Evolutionary conservation across 129 eudicot genomes (phyloP).

Genomic region (Dittrichia graveolens): DNA sequence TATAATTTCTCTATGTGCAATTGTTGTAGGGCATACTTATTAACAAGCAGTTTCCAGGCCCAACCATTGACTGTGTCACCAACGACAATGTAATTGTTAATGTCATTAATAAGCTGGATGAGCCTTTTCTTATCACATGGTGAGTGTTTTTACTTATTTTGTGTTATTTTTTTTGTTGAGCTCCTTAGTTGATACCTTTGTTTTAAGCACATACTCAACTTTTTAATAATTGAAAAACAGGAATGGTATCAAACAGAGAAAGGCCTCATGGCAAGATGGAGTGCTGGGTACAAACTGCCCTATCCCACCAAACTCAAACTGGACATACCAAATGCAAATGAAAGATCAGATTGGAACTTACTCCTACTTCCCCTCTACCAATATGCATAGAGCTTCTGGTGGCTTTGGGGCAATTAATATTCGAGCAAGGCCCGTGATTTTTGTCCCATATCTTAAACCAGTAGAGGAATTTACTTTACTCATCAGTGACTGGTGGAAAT

Average conservation of each 20-base stretch:
- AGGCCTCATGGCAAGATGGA: slow-evolving; percentile 88
- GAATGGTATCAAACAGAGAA: slow-evolving; percentile 83
- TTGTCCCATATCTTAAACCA: slow-evolving; percentile 70
- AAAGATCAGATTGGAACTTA: slow-evolving; percentile 85
- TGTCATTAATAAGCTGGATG: slow-evolving; percentile 69
- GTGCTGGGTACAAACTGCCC: slow-evolving; percentile 90
- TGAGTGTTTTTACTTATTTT: slow-evolving; percentile 23
- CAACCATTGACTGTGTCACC: slow-evolving; percentile 60
- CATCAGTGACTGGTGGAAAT: slow-evolving; percentile 81
- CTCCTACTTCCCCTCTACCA: slow-evolving; percentile 71
- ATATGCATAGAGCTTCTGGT: slow-evolving; percentile 80
- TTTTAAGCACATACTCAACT: slow-evolving; percentile 11
- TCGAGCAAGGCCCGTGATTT: slow-evolving; percentile 54
- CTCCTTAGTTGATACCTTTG: neutral
- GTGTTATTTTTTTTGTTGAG: neutral
- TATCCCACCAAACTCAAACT: slow-evolving; percentile 68
- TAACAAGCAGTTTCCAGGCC: slow-evolving; percentile 84
- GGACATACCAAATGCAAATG: slow-evolving; percentile 77
- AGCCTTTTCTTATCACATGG: slow-evolving; percentile 88
- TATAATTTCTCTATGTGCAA: neutral
- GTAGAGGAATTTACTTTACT: slow-evolving; percentile 54
- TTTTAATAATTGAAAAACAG: slow-evolving; percentile 34
- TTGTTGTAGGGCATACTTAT: slow-evolving; percentile 68
- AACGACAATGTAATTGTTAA: slow-evolving; percentile 73
- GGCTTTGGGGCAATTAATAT: slow-evolving; percentile 68